Evolutionary conservation across 306 rosid species (phyloP).

Genomic region (Dryas drummondii): DNA sequence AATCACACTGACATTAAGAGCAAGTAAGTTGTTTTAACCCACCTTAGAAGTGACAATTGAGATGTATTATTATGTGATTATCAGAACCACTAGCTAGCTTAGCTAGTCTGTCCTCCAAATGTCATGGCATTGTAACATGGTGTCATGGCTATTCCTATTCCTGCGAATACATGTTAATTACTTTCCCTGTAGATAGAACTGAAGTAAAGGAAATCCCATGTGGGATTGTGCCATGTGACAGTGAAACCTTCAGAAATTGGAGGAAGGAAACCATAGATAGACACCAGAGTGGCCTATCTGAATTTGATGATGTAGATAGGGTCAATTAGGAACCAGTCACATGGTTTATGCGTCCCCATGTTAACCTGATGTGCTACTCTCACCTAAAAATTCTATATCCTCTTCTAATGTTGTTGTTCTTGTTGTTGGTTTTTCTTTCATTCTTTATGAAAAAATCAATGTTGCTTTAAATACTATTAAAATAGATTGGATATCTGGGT

Average conservation of each 20-base stretch:
- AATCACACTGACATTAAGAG: background rate
- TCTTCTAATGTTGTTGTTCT: background rate
- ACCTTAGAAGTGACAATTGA: too few relatives aligned
- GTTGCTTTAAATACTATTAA: background rate
- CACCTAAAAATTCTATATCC: slow-evolving; percentile 1
- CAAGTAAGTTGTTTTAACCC: too few relatives aligned
- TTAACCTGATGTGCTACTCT: slow-evolving; percentile 25
- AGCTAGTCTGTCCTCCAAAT: background rate
- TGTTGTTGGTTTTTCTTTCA: background rate
- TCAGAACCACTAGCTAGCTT: background rate
- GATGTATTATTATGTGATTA: background rate
- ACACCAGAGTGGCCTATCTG: background rate
- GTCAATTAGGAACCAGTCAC: slow-evolving; percentile 19
- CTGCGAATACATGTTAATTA: too few relatives aligned
- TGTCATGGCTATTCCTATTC: too few relatives aligned
- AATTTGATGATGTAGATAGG: background rate
- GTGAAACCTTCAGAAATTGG: slow-evolving; percentile 17
- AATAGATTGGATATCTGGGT: slow-evolving; percentile 8
- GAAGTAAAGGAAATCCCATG: background rate
- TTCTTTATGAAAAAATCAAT: slow-evolving; percentile 5
- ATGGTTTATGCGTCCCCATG: slow-evolving; percentile 32
- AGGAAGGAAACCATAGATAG: slow-evolving; percentile 20
- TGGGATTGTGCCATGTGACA: slow-evolving; percentile 27
- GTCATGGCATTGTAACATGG: background rate
- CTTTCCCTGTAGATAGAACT: too few relatives aligned